phyloP scores from a whole-genome alignment of 768 basidiomycete genomes.

The Phylloporus arenicola region DNA sequence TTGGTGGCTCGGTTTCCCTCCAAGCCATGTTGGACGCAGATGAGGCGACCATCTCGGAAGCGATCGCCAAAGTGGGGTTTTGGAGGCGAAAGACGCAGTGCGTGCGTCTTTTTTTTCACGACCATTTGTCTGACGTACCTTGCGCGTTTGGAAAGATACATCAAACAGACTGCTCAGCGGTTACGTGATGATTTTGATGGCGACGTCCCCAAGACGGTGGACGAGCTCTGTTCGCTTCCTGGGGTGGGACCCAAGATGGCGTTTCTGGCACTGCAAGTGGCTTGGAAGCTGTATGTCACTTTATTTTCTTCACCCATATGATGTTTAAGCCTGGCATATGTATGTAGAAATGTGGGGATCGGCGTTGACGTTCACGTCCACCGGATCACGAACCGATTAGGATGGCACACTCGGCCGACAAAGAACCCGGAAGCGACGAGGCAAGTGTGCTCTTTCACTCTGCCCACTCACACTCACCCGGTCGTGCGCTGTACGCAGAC shows the following conservation, averaged over 20 bases:
- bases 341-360: slow-evolving; percentile 72
- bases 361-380: slow-evolving; percentile 97
- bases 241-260: slow-evolving; percentile 99
- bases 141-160: slow-evolving; percentile 44
- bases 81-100: slow-evolving; percentile 85
- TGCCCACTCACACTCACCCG: background rate
- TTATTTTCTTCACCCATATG: background rate
- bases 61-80: slow-evolving; percentile 88
- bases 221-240: slow-evolving; percentile 78
- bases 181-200: slow-evolving; percentile 69
- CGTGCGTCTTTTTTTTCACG: slow-evolving; percentile 19
- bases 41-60: slow-evolving; percentile 56
- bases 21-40: slow-evolving; percentile 63
- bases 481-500: background rate
- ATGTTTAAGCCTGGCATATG: background rate
- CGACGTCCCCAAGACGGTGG: slow-evolving; percentile 86
- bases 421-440: slow-evolving; percentile 86
- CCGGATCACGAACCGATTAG: slow-evolving; percentile 86
- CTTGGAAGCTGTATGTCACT: slow-evolving; percentile 68
- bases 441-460: slow-evolving; percentile 29
- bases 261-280: slow-evolving; percentile 75
- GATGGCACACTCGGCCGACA: slow-evolving; percentile 86
- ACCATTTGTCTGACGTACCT: no score
- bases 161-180: slow-evolving; percentile 65
- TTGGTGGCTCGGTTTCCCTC: slow-evolving; percentile 79